Base-by-base conservation (phyloP, 495 filamentous ascomycete genomes). In the Hypoxylon rickii region DNA sequence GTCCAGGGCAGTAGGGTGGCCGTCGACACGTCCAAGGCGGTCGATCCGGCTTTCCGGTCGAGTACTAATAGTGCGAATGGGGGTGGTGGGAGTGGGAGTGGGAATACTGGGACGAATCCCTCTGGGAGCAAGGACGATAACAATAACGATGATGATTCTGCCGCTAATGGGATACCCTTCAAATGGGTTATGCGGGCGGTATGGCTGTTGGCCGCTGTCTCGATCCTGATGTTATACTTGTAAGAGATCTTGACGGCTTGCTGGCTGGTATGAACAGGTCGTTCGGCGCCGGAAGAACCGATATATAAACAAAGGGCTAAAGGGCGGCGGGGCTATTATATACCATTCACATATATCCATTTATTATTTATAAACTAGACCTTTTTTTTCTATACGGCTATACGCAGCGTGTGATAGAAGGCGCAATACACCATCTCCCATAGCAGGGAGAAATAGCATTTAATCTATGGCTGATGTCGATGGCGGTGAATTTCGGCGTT, bases 21-120 rank as follows among this genome's bases (percentile, higher is more conserved):
- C 4, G 50, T 44, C 1, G 46, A 46, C 5, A 48, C 24, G 18
- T 12, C 50, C 0, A 44, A 44, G 20, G 34, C 43, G 0, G 8
- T 55, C 2, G 57, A 61, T 13, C 50, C 57, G 44, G 50, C 45
- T 1, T 61, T 61, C 22, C 29, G 4, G 18, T 26, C 26, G 4
- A 55, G 13, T 12, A 22, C 13, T 8, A 31, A n/a, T 29, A 17
- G 13, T 0, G 31, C 26, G 20, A 16, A 3, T 0, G 50, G 31
- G 7, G 21, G 24, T 2, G 18, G 21, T 38, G 46, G 39, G 13
- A 31, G n/a, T 43, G 34, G 29, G 1, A n/a, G 21, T 38, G 54
- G 31, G 13, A 31, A 8, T 36, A 7, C 4, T 29, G 19, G 12
- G 13, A 32, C 16, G 3, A 38, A 10, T 29, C 24, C 4, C 10